Evolutionary conservation across 129 eudicot species (phyloP), one percentile per base, ranked within the genome.

Genomic region (Tagetes patula): DNA sequence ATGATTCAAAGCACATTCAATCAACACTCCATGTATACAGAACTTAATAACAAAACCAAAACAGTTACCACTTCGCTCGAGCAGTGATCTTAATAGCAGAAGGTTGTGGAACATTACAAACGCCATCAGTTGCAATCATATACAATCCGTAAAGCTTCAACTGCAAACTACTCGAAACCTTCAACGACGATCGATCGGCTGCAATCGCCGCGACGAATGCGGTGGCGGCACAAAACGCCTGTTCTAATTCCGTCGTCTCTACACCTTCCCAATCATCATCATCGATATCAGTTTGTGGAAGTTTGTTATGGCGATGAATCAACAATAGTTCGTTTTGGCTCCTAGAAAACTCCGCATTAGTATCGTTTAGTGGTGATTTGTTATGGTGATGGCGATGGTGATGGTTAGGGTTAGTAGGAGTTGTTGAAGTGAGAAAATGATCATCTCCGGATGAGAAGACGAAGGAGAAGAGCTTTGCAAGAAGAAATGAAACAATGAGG

Each of bases 251-350:
- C 67, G 92, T 85, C 59, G 90, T 85, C 79, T 89, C 98, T 6
- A 93, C 96, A 30, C 96, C 98, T 73, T 93, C 98, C 98, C 98
- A 93, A 82, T 93, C 98, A 79, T 87, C 95, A 62, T 91, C 97
- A 43, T 77, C 78, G 70, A 86, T 86, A 30, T 34, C 54, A 66
- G 50, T 20, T 20, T 20, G 27, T 20, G 27, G 27, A 20, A 20
- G 27, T 20, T 20, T 20, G 27, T 20, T 20, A 20, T 20, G 27
- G 27, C 27, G 27, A 20, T 20, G 27, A 20, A 20, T 20, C 27
- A 20, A 20, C 27, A 20, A 20, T 20, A 20, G 27, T 20, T 20
- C 27, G 27, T 20, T 20, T 20, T 20, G 27, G 27, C 27, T 20
- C 27, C 75, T 72, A 72, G 90, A 3, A 59, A 52, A 52, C 71